These are phyloP conservation scores for Phytophthora aleatoria DNA, from an alignment of 352 stramenopile species.

Conservation along the genomic window DNA sequence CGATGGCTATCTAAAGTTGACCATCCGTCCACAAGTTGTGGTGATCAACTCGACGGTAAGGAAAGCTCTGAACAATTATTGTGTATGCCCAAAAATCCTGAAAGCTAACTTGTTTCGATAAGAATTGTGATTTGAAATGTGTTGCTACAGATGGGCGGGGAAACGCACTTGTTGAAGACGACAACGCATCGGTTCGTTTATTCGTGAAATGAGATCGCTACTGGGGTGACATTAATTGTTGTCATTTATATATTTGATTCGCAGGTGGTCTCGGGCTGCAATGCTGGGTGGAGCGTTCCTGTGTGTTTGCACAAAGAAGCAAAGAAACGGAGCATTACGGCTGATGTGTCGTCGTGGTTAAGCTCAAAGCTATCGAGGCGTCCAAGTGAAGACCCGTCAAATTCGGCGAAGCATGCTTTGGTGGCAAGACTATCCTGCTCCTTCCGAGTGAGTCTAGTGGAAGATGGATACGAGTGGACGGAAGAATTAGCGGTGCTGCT, in stretches of 20 bases:
- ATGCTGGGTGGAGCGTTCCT: slow-evolving; percentile 47
- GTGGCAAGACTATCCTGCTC: slow-evolving; percentile 56
- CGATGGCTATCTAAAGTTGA: slow-evolving; percentile 37
- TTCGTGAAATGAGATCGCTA: not conserved
- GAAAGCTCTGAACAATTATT: not conserved
- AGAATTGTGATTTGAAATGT: slow-evolving; percentile 34
- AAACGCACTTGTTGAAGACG: slow-evolving; percentile 19
- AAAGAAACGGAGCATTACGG: slow-evolving; percentile 55
- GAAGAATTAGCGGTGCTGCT: slow-evolving; percentile 52
- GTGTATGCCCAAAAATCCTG: not conserved
- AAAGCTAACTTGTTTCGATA: slow-evolving; percentile 17
- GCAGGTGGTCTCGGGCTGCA: slow-evolving; percentile 36
- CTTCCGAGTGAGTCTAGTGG: slow-evolving; percentile 42
- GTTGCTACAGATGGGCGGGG: slow-evolving; percentile 30
- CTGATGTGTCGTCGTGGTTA: slow-evolving; percentile 59
- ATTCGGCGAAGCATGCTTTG: slow-evolving; percentile 25
- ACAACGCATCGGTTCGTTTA: slow-evolving; percentile 24
- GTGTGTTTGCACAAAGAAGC: slow-evolving; percentile 50
- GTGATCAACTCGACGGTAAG: slow-evolving; percentile 68
- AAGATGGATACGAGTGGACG: slow-evolving; percentile 50
- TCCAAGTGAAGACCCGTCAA: slow-evolving; percentile 41
- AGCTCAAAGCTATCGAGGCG: slow-evolving; percentile 50
- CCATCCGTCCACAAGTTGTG: slow-evolving; percentile 55
- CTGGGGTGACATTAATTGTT: not conserved
- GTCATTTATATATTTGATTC: slow-evolving; percentile 6